Conservation (phyloP, 2,329 filamentous ascomycete species). For the Arthrobotrys sphaeroides region DNA sequence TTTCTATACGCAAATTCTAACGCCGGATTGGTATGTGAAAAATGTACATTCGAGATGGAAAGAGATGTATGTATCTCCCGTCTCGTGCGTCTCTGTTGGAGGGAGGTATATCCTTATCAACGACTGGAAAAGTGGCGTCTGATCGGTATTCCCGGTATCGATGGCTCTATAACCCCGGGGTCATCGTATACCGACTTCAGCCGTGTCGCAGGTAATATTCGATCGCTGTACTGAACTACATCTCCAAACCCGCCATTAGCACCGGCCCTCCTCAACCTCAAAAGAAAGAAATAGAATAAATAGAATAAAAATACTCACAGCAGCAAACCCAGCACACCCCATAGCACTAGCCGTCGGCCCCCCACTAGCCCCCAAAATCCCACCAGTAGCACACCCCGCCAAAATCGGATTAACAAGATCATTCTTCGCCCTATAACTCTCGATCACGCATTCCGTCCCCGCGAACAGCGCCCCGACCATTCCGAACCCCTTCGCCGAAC, state of each 20-base stretch:
- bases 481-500: constrained; percentile 92
- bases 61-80: neutral
- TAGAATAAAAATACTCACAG: no score
- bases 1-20: neutral
- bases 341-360: constrained; percentile 88
- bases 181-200: constrained; percentile 2
- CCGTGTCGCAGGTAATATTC: constrained; percentile 58
- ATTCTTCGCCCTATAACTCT: constrained; percentile 91
- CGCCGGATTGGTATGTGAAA: neutral
- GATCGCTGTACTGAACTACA: constrained; percentile 57
- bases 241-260: constrained; percentile 1
- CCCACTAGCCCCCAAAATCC: constrained; percentile 82
- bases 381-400: constrained; percentile 90
- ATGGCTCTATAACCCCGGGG: no score
- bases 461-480: constrained; percentile 90
- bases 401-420: constrained; percentile 87
- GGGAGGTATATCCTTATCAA: no score
- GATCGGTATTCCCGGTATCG: no score
- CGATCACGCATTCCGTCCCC: constrained; percentile 94
- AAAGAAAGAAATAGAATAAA: constrained; percentile 71
- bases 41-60: neutral
- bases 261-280: neutral
- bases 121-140: no score
- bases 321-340: constrained; percentile 92
- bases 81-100: no score